Conservation (phyloP, 2,329 filamentous ascomycete species). For the Corinectria fuckeliana region DNA sequence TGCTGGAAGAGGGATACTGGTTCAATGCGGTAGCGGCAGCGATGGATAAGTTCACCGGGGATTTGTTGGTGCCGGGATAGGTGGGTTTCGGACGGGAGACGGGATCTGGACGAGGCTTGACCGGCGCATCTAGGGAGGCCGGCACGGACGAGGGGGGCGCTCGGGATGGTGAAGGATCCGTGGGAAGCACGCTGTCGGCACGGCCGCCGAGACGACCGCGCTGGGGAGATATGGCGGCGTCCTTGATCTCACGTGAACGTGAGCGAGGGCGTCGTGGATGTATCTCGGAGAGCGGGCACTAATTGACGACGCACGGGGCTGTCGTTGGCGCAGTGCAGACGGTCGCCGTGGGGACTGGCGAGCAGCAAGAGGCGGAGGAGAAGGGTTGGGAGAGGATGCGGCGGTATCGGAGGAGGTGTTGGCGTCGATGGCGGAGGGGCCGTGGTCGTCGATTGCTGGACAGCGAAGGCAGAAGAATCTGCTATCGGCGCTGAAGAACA, state of each 20-base stretch:
- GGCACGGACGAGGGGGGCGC: constrained; percentile 29
- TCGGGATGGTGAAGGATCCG: constrained; percentile 55
- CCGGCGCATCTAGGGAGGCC: constrained; percentile 40
- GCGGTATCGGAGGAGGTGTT: neutral
- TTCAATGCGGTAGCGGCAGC: constrained; percentile 34
- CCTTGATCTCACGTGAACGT: constrained; percentile 32
- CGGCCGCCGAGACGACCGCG: constrained; percentile 56
- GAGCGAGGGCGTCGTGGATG: constrained; percentile 23
- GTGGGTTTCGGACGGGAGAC: constrained; percentile 41
- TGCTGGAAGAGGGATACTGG: constrained; percentile 11
- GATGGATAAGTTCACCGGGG: constrained; percentile 23
- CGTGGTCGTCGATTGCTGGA: constrained; percentile 21
- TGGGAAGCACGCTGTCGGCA: constrained; percentile 51
- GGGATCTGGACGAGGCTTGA: constrained; percentile 39
- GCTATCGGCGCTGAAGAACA: constrained; percentile 33
- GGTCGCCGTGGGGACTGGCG: constrained; percentile 8
- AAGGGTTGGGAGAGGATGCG: neutral
- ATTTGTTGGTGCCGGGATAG: constrained; percentile 36
- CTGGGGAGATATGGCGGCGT: constrained; percentile 38
- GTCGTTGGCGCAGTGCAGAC: constrained; percentile 25
- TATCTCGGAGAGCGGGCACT: constrained; percentile 20
- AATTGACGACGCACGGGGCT: constrained; percentile 23
- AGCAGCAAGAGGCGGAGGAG: constrained; percentile 5
- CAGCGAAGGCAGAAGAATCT: constrained; percentile 27
- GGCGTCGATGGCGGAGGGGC: neutral